phyloP scores from a whole-genome alignment of 2,329 filamentous ascomycete genomes.

The Aspergillus fructus region DNA sequence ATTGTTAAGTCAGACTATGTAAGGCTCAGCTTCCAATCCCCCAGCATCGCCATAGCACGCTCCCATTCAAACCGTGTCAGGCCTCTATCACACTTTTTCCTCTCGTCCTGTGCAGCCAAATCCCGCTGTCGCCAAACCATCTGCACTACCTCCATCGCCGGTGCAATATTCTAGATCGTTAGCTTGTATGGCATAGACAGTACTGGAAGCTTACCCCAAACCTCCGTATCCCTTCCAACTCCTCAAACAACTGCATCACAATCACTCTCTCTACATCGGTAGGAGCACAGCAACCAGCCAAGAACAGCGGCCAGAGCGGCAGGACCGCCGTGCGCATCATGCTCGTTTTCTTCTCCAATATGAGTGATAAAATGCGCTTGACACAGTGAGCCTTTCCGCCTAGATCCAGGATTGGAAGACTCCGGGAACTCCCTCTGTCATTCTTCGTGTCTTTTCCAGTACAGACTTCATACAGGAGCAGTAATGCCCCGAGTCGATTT shows the following conservation, averaged over 20 bases:
- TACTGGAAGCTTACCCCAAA: constrained; percentile 20
- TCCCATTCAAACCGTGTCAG: constrained; percentile 24
- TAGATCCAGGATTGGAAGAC: too few species aligned
- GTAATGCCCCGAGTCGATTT: background rate
- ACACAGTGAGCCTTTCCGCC: background rate
- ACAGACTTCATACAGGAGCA: background rate
- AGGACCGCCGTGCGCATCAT: constrained; percentile 26
- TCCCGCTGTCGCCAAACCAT: constrained; percentile 31
- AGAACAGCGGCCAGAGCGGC: constrained; percentile 28
- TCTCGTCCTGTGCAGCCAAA: constrained; percentile 21
- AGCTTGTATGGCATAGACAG: too few species aligned
- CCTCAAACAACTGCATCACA: constrained; percentile 25
- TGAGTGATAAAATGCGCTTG: background rate
- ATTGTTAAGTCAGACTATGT: constrained; percentile 5
- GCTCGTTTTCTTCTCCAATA: background rate
- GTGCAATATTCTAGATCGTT: constrained; percentile 22
- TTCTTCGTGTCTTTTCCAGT: too few species aligned
- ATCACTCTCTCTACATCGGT: constrained; percentile 21
- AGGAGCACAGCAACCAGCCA: constrained; percentile 26
- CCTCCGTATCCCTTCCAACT: constrained; percentile 20
- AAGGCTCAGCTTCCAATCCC: constrained; percentile 27
- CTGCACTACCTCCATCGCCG: constrained; percentile 26
- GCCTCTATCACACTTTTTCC: constrained; percentile 5
- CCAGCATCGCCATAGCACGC: constrained; percentile 24
- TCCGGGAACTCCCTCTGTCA: too few species aligned